Base-by-base conservation (phyloP, 2,329 filamentous ascomycete species). In the Macrophomina pseudophaseolina region DNA sequence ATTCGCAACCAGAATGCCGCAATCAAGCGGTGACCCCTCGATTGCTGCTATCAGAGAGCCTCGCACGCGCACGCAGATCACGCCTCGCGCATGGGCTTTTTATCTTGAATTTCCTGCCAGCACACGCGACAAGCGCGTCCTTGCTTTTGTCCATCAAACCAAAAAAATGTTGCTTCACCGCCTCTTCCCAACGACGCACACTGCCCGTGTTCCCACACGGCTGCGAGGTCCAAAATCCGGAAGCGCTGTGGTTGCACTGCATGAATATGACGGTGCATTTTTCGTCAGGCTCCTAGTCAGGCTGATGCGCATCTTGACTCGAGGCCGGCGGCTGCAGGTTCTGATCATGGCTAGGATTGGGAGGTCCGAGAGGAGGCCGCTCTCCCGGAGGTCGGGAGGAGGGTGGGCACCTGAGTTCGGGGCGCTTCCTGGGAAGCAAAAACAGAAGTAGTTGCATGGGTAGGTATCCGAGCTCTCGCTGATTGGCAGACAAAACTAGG, bases 221-320 rank as follows among this genome's bases (percentile, higher is more conserved):
- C 32, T 49, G 44, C 58, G 44, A 62, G 18, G 46, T 18, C 58
- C 44, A 32, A 49, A 49, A 30, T 49, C 58, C 58, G 58, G 58
- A 62, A 62, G 58, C 58, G 58, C 58, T 62, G 58, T n/a, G 44
- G 58, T 62, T 16, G 58, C 58, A 62, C 58, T 16, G 58, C 58
- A 62, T 62, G 58, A 62, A 62, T 49, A 62, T 48, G 58, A 62
- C 30, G 58, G 42, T 32, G 58, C 58, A 62, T 62, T 49, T 62
- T 54, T 62, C 58, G 58, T 62, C 58, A 62, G 58, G 44, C 58
- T 62, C 30, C 58, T 40, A 49, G 58, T 51, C 58, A 62, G 58
- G 58, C 58, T 62, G 42, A 49, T 28, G 44, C 32, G 58, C 58
- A 18, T 62, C 42, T 62, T 48, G 58, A 62, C 42, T 62, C 58